Conservation (phyloP, 2,329 filamentous ascomycete genomes). For the Cercospora sp. region DNA sequence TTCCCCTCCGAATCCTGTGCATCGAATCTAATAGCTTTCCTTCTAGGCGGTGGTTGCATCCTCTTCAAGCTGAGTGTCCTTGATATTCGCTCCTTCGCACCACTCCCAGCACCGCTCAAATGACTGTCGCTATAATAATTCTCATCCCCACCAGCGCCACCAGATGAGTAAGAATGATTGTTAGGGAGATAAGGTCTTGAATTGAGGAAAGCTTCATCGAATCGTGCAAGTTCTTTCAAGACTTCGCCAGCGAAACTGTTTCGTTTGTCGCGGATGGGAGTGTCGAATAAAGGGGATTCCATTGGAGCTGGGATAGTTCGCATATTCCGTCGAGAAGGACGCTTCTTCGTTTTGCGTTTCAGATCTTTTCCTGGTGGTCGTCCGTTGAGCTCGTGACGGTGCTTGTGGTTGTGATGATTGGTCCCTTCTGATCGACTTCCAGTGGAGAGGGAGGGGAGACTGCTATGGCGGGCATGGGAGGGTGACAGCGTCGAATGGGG, state of each 20-base stretch:
- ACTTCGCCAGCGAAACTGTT: slow-evolving; percentile 2
- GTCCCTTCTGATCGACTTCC: background rate
- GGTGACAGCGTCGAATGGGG: background rate
- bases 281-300: slow-evolving; percentile 10
- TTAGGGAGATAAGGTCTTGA: background rate
- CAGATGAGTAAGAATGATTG: background rate
- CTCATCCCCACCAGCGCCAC: background rate
- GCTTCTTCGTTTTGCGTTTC: background rate
- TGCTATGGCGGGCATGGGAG: background rate
- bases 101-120: background rate
- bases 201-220: background rate
- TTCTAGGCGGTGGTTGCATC: background rate
- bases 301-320: background rate
- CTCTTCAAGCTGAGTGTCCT: background rate
- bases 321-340: background rate
- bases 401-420: background rate
- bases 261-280: background rate
- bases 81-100: background rate
- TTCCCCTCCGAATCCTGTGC: slow-evolving; percentile 10
- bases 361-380: background rate
- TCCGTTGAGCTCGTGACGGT: background rate
- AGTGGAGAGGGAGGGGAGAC: background rate
- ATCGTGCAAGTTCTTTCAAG: background rate
- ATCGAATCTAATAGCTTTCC: slow-evolving; percentile 10
- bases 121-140: background rate